Evolutionary conservation across 805 yeast species (phyloP).

Genomic region (Starmerella ratchasimensis): DNA sequence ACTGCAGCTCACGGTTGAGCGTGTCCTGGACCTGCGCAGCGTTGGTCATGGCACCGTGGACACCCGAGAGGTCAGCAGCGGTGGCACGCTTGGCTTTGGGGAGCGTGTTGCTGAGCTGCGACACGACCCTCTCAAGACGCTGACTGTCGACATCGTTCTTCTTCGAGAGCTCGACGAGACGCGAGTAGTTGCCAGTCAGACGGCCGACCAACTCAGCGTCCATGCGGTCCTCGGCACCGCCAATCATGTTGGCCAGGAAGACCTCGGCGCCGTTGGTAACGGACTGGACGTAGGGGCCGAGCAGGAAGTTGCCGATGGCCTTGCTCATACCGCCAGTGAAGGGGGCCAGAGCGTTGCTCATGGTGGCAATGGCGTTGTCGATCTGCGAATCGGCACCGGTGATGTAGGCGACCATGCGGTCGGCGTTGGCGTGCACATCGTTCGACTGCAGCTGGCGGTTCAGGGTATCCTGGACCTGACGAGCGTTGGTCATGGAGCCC

Average conservation of each 20-base stretch:
- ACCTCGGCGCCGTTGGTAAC: constrained; percentile 25
- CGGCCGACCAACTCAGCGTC: constrained; percentile 12
- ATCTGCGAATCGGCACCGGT: constrained; percentile 27
- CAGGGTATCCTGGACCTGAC: constrained; percentile 14
- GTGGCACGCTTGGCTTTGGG: constrained; percentile 7
- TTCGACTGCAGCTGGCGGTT: constrained; percentile 9
- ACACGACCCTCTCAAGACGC: constrained; percentile 13
- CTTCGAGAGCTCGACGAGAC: constrained; percentile 12
- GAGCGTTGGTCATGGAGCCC: constrained; percentile 14
- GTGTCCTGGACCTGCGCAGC: constrained; percentile 14
- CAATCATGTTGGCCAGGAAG: constrained; percentile 18
- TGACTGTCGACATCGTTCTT: constrained; percentile 16
- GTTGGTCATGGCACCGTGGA: constrained; percentile 14
- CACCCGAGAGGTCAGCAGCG: constrained; percentile 6
- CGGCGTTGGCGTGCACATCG: constrained; percentile 7
- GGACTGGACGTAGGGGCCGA: constrained; percentile 26
- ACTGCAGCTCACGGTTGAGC: constrained; percentile 10
- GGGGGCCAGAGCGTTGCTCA: constrained; percentile 14
- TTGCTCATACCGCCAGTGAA: constrained; percentile 15
- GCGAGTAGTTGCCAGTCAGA: constrained; percentile 17
- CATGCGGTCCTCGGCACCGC: constrained; percentile 15
- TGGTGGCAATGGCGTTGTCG: constrained; percentile 22
- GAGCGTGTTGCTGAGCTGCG: constrained; percentile 12
- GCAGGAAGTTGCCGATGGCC: constrained; percentile 15
- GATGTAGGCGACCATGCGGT: constrained; percentile 17